Conservation (phyloP, 345 rosid genomes). For the Eucalyptus melliodora region DNA sequence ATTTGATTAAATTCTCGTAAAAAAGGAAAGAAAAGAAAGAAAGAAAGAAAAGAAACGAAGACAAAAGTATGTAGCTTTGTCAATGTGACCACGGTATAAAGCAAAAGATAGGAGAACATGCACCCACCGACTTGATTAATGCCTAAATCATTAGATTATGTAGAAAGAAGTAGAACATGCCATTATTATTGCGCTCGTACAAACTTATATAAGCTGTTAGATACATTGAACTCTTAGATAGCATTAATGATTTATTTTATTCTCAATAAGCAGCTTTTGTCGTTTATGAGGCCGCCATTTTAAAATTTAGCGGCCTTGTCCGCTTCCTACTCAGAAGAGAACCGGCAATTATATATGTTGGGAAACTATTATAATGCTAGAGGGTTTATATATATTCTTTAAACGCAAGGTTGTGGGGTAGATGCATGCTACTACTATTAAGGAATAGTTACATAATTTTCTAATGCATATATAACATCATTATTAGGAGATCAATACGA, state of each 20-base stretch:
- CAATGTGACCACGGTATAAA: not conserved
- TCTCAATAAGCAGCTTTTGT: slow-evolving; percentile 12
- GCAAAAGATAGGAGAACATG: not conserved
- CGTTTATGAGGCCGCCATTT: not conserved
- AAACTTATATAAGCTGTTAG: not conserved
- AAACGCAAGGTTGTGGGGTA: not conserved
- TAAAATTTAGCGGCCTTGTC: slow-evolving; percentile 16
- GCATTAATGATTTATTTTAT: not conserved
- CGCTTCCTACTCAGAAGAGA: not conserved
- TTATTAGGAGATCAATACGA: not conserved
- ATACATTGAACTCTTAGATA: slow-evolving; percentile 18
- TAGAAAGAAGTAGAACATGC: not conserved
- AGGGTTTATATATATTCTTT: not conserved
- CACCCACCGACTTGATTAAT: not conserved
- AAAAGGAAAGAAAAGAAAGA: not conserved
- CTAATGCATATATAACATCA: not conserved
- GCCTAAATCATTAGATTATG: not conserved
- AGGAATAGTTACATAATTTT: slow-evolving; percentile 3
- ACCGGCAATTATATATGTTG: not conserved
- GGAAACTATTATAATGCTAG: not conserved
- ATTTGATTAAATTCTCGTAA: not conserved
- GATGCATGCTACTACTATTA: not conserved
- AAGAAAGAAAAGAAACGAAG: not conserved
- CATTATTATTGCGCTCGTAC: not conserved
- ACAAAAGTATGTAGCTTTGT: not conserved